Percentiles rank a stretch among this genome's conserved stretches.
Evolutionary conservation across 257 asterid genomes (phyloP).

Genomic region (Handroanthus guayacan): DNA sequence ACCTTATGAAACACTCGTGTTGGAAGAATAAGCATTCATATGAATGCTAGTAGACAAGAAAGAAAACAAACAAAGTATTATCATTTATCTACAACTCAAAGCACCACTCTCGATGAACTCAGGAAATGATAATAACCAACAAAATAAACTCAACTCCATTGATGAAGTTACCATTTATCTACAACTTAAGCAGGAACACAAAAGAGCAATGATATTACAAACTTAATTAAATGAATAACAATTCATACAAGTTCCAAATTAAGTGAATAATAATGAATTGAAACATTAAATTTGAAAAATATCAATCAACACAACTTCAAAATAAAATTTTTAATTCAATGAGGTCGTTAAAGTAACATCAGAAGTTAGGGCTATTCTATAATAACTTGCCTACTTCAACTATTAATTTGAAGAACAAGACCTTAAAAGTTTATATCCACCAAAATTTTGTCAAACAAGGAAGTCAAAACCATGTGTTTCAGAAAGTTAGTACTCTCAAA

Average conservation of each 20-base stretch:
- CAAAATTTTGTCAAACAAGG: background rate
- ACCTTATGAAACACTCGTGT: background rate
- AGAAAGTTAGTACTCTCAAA: background rate
- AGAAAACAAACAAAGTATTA: background rate
- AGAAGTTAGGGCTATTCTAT: background rate
- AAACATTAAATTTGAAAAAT: background rate
- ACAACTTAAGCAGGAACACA: background rate
- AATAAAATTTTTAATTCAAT: background rate
- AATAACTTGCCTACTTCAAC: background rate
- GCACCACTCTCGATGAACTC: background rate
- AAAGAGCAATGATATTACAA: background rate
- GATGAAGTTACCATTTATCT: background rate
- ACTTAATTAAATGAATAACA: background rate
- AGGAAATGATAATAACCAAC: background rate
- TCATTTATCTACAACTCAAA: too few relatives aligned
- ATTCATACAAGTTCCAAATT: background rate
- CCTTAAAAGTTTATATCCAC: background rate
- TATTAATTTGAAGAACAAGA: background rate
- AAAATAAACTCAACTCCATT: background rate
- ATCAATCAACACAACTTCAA: background rate
- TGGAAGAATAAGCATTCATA: background rate
- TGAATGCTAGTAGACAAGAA: background rate
- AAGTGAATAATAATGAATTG: background rate
- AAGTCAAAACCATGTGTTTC: background rate
- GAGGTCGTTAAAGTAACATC: background rate